phyloP scores from a whole-genome alignment of 169 alveolate species.

The Cryptosporidium ryanae region DNA sequence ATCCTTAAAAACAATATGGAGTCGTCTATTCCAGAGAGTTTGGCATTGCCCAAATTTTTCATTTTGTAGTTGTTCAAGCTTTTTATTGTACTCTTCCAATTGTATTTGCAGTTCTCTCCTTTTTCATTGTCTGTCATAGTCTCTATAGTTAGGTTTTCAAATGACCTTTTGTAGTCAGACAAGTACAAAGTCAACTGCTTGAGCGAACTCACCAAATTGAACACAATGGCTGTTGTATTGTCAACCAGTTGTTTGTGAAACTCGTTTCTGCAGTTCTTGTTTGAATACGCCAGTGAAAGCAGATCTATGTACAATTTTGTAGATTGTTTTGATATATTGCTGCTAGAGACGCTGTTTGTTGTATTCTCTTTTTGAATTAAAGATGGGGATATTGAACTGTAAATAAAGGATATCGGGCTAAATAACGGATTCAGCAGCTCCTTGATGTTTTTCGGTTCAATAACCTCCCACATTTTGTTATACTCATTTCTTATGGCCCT shows the following conservation, averaged over 20 bases:
- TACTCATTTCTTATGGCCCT: neutral
- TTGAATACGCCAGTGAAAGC: neutral
- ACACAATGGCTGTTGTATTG: conserved; percentile 1
- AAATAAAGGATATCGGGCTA: conserved; percentile 52
- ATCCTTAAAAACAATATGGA: conserved; percentile 44
- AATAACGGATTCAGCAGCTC: conserved; percentile 38
- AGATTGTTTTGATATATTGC: conserved; percentile 32
- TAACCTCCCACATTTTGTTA: conserved; percentile 1
- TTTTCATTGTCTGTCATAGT: neutral
- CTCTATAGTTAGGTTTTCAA: neutral
- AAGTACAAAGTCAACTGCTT: neutral
- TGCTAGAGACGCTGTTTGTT: neutral
- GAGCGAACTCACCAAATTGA: neutral
- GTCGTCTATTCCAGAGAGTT: conserved; percentile 37
- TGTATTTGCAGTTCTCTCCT: neutral
- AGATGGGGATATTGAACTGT: conserved; percentile 20
- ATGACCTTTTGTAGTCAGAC: neutral
- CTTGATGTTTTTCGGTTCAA: conserved; percentile 11
- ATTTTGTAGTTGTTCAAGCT: conserved; percentile 5
- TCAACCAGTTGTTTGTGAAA: conserved; percentile 12
- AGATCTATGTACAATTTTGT: conserved; percentile 57
- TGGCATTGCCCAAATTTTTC: neutral
- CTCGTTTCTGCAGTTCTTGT: conserved; percentile 7
- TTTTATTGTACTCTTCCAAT: conserved; percentile 32
- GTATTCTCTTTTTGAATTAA: conserved; percentile 10